Percentiles rank a stretch among this genome's conserved stretches.
phyloP scores from a whole-genome alignment of 129 eudicot species.

The Pittosporum tobira region DNA sequence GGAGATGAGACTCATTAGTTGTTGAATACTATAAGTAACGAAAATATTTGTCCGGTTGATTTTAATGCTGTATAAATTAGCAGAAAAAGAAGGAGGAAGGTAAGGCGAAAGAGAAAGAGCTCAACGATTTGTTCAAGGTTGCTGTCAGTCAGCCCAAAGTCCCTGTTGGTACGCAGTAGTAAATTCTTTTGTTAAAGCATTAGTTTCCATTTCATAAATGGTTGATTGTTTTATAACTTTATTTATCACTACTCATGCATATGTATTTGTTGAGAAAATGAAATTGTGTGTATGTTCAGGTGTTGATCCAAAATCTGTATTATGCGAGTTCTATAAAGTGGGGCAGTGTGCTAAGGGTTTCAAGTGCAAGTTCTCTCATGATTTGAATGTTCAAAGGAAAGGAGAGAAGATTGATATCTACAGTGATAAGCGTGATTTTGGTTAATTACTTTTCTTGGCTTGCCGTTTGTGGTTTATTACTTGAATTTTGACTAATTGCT shows the following conservation, averaged over 20 bases:
- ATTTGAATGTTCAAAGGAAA: slow-evolving; percentile 75
- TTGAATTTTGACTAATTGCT: slow-evolving; percentile 1
- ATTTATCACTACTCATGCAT: not conserved
- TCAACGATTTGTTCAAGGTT: slow-evolving; percentile 71
- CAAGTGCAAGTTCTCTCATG: slow-evolving; percentile 89
- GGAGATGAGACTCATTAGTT: no score
- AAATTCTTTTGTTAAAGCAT: not conserved
- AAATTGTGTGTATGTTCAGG: slow-evolving; percentile 32
- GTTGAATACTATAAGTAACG: no score
- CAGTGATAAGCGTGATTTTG: slow-evolving; percentile 74
- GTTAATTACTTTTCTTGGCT: slow-evolving; percentile 9
- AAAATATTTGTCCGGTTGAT: no score
- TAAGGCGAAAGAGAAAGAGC: slow-evolving; percentile 75
- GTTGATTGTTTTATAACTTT: not conserved
- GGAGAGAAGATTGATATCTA: slow-evolving; percentile 94
- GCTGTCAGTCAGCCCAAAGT: slow-evolving; percentile 93
- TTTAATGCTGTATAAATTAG: not conserved
- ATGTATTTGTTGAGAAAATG: not conserved
- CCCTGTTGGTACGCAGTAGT: slow-evolving; percentile 50
- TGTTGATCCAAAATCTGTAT: slow-evolving; percentile 83
- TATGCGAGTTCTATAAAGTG: slow-evolving; percentile 73
- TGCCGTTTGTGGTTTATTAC: not conserved
- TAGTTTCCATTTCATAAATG: not conserved
- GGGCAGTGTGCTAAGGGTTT: slow-evolving; percentile 95
- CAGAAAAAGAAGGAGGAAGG: slow-evolving; percentile 94